These are phyloP conservation scores for Amphibolis antarctica DNA, from an alignment of 106 monocot species.

Conservation along the genomic window DNA sequence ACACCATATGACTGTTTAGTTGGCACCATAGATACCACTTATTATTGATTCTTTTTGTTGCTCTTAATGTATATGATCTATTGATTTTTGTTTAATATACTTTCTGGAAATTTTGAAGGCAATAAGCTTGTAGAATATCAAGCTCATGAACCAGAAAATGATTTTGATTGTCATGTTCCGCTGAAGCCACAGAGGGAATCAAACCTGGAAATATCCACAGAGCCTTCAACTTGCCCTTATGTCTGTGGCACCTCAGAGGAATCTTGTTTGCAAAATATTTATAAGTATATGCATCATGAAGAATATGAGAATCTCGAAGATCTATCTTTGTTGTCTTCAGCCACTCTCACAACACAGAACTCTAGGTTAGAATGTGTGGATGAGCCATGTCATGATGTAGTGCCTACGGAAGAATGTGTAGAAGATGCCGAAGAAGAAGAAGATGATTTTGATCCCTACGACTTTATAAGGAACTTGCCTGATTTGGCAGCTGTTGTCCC, in stretches of 20 bases:
- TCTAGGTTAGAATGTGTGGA: conserved; percentile 82
- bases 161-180: not conserved
- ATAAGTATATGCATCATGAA: conserved; percentile 1
- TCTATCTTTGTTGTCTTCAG: conserved; percentile 81
- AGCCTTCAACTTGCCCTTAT: not conserved
- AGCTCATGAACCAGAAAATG: conserved; percentile 10
- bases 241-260: not conserved
- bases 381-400: conserved; percentile 68
- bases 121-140: conserved; percentile 10
- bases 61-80: not conserved
- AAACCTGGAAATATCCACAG: not conserved
- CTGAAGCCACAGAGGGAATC: not conserved
- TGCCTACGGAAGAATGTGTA: conserved; percentile 42
- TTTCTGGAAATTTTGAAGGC: conserved; percentile 15
- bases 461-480: conserved; percentile 87
- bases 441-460: conserved; percentile 93
- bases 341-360: conserved; percentile 85
- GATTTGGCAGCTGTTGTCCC: conserved; percentile 78
- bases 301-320: conserved; percentile 24
- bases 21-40: too few relatives aligned
- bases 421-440: conserved; percentile 68
- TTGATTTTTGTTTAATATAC: conserved; percentile 18
- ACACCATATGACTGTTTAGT: too few relatives aligned
- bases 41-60: not conserved
- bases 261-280: conserved; percentile 1